Evolutionary conservation across 257 asterid species (phyloP).

Genomic region (Cynanchum wilfordii): DNA sequence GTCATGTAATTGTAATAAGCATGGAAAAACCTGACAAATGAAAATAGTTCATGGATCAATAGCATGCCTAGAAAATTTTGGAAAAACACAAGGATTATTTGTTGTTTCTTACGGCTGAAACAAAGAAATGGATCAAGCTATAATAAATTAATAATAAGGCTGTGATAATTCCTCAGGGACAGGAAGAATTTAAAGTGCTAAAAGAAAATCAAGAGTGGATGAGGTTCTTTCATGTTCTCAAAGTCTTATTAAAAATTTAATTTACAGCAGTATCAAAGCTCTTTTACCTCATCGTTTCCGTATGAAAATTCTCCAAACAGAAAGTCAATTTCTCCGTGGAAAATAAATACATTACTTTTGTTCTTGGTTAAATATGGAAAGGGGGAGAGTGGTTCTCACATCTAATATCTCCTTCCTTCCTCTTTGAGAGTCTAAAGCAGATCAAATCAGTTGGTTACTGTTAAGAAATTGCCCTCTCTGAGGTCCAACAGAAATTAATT

Average conservation of each 20-base stretch:
- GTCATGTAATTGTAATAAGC: constrained; percentile 85
- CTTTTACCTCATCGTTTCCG: neutral
- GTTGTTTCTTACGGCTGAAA: neutral
- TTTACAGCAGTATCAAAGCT: neutral
- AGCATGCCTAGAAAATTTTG: neutral
- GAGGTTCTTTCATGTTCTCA: neutral
- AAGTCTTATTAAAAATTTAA: neutral
- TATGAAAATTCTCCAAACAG: neutral
- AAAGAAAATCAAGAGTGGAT: neutral
- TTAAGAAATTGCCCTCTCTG: neutral
- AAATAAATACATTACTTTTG: neutral
- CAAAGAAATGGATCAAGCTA: neutral
- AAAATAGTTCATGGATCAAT: too few species aligned
- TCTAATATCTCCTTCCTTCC: neutral
- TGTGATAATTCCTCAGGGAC: neutral
- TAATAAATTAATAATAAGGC: neutral
- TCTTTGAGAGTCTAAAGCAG: neutral
- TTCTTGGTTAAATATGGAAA: too few species aligned
- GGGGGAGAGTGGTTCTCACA: neutral
- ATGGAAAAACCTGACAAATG: constrained; percentile 81
- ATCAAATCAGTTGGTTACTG: neutral
- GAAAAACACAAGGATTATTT: neutral
- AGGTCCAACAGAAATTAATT: neutral
- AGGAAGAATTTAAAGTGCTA: neutral
- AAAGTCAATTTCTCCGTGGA: neutral